A percentile compares a stretch with the other conserved stretches of the same genome.
These are phyloP conservation scores for Vigna trinervia DNA, from an alignment of 306 rosid genomes.

Conservation along the genomic window DNA sequence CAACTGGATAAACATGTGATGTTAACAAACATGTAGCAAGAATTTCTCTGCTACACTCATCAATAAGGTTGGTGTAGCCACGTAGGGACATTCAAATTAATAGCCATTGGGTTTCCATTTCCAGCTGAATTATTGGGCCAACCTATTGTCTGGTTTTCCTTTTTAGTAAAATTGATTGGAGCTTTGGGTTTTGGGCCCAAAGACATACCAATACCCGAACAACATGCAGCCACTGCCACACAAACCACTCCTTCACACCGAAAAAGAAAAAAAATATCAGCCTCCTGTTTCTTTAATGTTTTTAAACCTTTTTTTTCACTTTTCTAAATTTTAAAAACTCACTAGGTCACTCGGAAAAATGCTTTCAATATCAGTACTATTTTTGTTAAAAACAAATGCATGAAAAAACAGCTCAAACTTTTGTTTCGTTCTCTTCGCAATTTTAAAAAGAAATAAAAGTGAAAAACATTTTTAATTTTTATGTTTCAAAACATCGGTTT, in stretches of 20 bases:
- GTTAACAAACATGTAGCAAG: background rate
- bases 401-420: no score
- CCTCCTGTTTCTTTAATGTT: background rate
- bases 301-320: background rate
- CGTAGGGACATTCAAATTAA: background rate
- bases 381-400: no score
- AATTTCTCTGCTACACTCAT: background rate
- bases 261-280: background rate
- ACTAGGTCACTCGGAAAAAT: background rate
- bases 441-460: no score
- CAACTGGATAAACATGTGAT: slow-evolving; percentile 5
- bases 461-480: no score
- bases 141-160: background rate
- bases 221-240: background rate
- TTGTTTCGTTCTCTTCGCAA: no score
- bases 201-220: background rate
- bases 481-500: no score
- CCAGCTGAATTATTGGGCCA: background rate
- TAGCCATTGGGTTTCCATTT: background rate
- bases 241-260: background rate
- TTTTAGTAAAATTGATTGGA: background rate
- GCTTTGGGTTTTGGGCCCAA: slow-evolving; percentile 12
- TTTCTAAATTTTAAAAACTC: background rate
- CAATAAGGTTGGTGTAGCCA: background rate
- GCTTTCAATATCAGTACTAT: no score